A percentile compares a stretch with the other conserved stretches of the same genome.
Evolutionary conservation across 805 yeast genomes (phyloP).

Genomic region (Teunomyces kruisii): DNA sequence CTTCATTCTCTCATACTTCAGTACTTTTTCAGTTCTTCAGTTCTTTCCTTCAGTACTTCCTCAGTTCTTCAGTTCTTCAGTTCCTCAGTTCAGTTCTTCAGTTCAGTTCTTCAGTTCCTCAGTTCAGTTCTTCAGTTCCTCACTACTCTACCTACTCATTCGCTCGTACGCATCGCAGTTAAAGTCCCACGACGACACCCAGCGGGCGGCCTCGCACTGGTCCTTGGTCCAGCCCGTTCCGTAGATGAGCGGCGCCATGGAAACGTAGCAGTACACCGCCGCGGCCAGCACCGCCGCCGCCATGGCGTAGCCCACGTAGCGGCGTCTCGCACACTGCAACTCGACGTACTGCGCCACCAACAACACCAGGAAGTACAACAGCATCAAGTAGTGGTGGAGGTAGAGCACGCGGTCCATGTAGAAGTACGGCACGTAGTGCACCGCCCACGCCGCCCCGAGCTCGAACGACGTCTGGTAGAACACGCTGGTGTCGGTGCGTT

Average conservation of each 20-base stretch:
- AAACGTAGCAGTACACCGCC: conserved; percentile 24
- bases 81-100: no score
- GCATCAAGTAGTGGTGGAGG: conserved; percentile 49
- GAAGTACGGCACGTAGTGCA: conserved; percentile 60
- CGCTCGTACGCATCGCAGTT: conserved; percentile 32
- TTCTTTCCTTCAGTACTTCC: no score
- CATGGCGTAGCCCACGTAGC: conserved; percentile 21
- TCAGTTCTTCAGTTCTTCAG: no score
- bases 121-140: no score
- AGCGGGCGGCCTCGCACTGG: conserved; percentile 35
- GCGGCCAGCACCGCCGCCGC: conserved; percentile 17
- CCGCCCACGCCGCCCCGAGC: conserved; percentile 54
- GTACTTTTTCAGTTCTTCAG: no score
- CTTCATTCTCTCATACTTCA: no score
- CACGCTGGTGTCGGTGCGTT: conserved; percentile 10
- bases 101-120: no score
- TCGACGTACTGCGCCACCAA: conserved; percentile 46
- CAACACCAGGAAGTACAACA: conserved; percentile 50
- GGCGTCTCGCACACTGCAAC: conserved; percentile 30
- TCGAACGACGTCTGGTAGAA: conserved; percentile 29
- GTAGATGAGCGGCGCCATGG: conserved; percentile 44
- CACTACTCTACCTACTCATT: no score
- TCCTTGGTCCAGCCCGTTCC: conserved; percentile 47
- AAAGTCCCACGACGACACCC: conserved; percentile 45
- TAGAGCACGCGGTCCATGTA: conserved; percentile 38